These are phyloP conservation scores for Neoconidiobolus thromboides DNA, from an alignment of 371 early-diverging fungal genomes.

Conservation along the genomic window DNA sequence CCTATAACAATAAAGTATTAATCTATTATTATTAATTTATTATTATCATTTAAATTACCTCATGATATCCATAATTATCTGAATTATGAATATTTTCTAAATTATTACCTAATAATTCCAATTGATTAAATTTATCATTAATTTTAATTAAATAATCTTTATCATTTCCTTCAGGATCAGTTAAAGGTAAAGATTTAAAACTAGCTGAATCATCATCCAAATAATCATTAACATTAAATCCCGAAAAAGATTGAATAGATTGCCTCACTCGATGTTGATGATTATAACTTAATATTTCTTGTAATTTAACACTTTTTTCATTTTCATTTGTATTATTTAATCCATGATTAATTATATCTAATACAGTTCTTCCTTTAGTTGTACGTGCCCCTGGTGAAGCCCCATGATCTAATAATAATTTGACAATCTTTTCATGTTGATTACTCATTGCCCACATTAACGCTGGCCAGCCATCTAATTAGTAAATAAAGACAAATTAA, in stretches of 20 bases:
- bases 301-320: slow-evolving; percentile 28
- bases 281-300: slow-evolving; percentile 30
- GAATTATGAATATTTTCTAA: slow-evolving; percentile 1
- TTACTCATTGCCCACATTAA: slow-evolving; percentile 89
- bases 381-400: slow-evolving; percentile 54
- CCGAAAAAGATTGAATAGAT: not conserved
- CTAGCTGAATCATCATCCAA: not conserved
- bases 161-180: slow-evolving; percentile 3
- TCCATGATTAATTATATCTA: slow-evolving; percentile 36
- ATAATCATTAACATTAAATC: not conserved
- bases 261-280: slow-evolving; percentile 4
- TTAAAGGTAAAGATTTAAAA: slow-evolving; percentile 1
- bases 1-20: not conserved
- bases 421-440: slow-evolving; percentile 51
- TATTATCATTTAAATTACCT: not conserved
- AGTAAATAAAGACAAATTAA: not conserved
- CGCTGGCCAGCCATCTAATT: slow-evolving; percentile 79
- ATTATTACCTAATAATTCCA: slow-evolving; percentile 1
- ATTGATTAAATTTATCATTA: not conserved
- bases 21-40: not conserved
- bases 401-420: slow-evolving; percentile 54
- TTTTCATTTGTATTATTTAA: slow-evolving; percentile 14
- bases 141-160: not conserved
- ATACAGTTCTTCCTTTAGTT: slow-evolving; percentile 54
- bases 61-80: slow-evolving; percentile 4